These are phyloP conservation scores for Aspergillus homomorphus DNA, from an alignment of 495 filamentous ascomycete species.

Conservation along the genomic window DNA sequence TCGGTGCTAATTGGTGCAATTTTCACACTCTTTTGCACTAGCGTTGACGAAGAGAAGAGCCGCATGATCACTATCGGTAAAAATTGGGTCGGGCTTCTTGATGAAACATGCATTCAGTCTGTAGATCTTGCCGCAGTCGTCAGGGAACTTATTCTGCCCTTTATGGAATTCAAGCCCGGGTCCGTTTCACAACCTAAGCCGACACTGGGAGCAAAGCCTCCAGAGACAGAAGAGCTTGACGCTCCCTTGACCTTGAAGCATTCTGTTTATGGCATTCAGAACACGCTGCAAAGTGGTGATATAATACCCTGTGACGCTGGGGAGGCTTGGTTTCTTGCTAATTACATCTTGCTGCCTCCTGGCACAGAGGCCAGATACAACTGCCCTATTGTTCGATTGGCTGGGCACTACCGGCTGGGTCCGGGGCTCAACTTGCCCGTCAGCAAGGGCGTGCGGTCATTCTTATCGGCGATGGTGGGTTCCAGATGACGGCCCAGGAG, in stretches of 20 bases:
- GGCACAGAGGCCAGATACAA: conserved; percentile 15
- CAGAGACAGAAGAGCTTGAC: neutral
- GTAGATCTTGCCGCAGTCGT: neutral
- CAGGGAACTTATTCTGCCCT: neutral
- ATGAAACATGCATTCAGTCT: neutral
- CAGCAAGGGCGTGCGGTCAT: conserved; percentile 48
- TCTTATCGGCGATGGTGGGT: conserved; percentile 69
- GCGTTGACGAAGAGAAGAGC: conserved; percentile 3
- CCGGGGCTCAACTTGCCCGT: conserved; percentile 26
- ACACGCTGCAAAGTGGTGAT: neutral
- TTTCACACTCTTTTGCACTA: conserved; percentile 2
- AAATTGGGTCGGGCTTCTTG: neutral
- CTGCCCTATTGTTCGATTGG: conserved; percentile 15
- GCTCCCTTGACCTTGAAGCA: neutral
- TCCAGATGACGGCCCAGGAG: conserved; percentile 72
- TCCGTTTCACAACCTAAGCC: neutral
- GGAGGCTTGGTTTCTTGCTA: conserved; percentile 16
- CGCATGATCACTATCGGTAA: conserved; percentile 11
- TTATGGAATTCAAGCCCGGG: neutral
- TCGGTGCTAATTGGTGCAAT: conserved; percentile 6
- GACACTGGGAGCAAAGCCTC: neutral
- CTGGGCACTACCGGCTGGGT: conserved; percentile 16
- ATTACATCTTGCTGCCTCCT: conserved; percentile 4
- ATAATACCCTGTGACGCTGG: conserved; percentile 13
- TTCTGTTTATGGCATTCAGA: conserved; percentile 1